Conservation (phyloP, 23 red algal genomes). For the Pyropia yezoensis region DNA sequence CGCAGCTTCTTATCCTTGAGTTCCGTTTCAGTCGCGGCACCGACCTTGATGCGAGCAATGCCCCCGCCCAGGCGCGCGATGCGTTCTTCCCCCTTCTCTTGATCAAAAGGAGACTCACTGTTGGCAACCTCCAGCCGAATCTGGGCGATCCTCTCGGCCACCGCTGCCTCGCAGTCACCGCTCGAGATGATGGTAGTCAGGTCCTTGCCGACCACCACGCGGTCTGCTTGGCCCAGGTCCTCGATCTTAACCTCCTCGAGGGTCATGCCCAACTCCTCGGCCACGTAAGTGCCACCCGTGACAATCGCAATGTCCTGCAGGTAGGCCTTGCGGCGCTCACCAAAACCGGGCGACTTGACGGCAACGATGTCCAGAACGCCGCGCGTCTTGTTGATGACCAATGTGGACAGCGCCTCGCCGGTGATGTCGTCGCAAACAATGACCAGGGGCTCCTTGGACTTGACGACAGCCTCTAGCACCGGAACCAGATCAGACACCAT, state of each 20-base stretch:
- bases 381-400: conserved; percentile 99
- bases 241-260: conserved; percentile 64
- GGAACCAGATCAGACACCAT: conserved; percentile 82
- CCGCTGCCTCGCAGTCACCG: conserved; percentile 64
- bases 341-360: conserved; percentile 97
- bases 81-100: conserved; percentile 92
- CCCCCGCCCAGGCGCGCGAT: conserved; percentile 87
- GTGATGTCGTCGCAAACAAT: conserved; percentile 94
- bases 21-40: conserved; percentile 97
- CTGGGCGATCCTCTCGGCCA: conserved; percentile 69
- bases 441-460: conserved; percentile 88
- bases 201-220: conserved; percentile 90
- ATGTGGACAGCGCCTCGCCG: conserved; percentile 90
- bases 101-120: conserved; percentile 76
- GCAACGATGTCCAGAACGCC: conserved; percentile 88
- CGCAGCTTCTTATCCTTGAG: conserved; percentile 98
- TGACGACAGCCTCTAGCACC: conserved; percentile 75
- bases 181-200: conserved; percentile 88
- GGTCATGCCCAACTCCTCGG: conserved; percentile 82
- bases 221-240: conserved; percentile 76
- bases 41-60: conserved; percentile 93
- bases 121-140: conserved; percentile 69
- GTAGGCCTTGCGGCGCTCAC: conserved; percentile 96
- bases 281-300: conserved; percentile 80
- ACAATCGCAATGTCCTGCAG: conserved; percentile 95